Conservation (phyloP, 768 basidiomycete genomes). For the Lentinula detonsa region DNA sequence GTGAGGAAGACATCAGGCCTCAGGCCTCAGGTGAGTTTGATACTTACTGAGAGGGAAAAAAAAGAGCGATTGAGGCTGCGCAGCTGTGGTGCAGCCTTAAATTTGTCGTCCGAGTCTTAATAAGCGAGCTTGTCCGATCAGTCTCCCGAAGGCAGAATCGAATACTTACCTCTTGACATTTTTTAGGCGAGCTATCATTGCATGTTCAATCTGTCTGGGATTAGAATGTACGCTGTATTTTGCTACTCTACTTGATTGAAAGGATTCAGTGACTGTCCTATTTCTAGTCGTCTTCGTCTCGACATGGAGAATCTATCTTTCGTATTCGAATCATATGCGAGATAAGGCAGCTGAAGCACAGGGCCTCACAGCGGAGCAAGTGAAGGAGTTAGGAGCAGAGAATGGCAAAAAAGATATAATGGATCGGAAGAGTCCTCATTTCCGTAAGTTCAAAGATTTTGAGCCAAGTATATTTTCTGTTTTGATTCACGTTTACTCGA, state of each 20-base stretch:
- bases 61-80: too few species aligned
- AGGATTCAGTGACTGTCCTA: background rate
- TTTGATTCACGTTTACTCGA: background rate
- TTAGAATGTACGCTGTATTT: conserved; percentile 4
- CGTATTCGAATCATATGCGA: background rate
- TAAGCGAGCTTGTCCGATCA: too few species aligned
- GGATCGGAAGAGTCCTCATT: conserved; percentile 7
- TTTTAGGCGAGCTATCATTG: background rate
- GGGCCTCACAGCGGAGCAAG: background rate
- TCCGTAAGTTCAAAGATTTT: conserved; percentile 1
- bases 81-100: too few species aligned
- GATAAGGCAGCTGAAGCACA: conserved; percentile 3
- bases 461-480: background rate
- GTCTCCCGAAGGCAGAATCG: too few species aligned
- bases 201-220: conserved; percentile 5
- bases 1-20: too few species aligned
- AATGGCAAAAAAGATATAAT: conserved; percentile 9
- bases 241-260: background rate
- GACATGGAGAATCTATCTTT: conserved; percentile 2
- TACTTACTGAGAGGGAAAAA: too few species aligned
- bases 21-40: too few species aligned
- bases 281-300: conserved; percentile 1
- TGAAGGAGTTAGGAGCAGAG: conserved; percentile 2
- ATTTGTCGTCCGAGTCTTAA: too few species aligned
- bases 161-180: too few species aligned